These are phyloP conservation scores for Aspergillus phoenicis DNA, from an alignment of 2,329 filamentous ascomycete genomes.

Conservation along the genomic window DNA sequence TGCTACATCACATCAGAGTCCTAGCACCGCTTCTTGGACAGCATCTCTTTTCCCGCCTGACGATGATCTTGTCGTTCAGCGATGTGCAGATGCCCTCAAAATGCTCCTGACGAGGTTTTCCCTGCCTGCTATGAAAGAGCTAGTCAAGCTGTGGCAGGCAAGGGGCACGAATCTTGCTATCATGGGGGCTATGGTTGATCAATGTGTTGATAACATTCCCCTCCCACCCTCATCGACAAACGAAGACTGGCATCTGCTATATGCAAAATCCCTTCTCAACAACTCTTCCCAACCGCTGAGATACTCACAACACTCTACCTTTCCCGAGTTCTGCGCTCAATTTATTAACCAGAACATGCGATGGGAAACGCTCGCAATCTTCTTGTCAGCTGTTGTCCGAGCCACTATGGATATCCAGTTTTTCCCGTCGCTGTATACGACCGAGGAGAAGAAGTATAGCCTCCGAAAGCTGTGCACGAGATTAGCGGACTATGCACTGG, in stretches of 20 bases:
- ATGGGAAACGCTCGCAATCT: constrained; percentile 46
- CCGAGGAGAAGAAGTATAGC: constrained; percentile 28
- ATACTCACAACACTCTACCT: constrained; percentile 14
- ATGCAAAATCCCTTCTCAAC: neutral
- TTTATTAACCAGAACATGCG: constrained; percentile 33
- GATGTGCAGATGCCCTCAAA: constrained; percentile 29
- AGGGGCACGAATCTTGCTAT: constrained; percentile 30
- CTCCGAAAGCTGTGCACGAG: constrained; percentile 30
- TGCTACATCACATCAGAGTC: constrained; percentile 13
- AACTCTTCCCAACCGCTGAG: constrained; percentile 2
- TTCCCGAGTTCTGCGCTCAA: constrained; percentile 25
- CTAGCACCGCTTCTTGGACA: neutral
- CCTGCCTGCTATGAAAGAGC: constrained; percentile 14
- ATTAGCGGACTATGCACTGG: constrained; percentile 40
- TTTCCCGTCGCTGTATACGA: constrained; percentile 34
- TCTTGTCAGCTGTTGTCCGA: constrained; percentile 39
- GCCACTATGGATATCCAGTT: constrained; percentile 38
- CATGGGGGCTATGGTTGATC: constrained; percentile 21
- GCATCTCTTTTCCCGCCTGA: constrained; percentile 11
- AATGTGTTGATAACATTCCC: neutral
- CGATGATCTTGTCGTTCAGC: constrained; percentile 27
- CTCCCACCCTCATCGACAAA: neutral
- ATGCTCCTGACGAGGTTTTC: constrained; percentile 25
- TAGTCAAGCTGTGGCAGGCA: constrained; percentile 29
- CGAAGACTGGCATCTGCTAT: constrained; percentile 1